phyloP scores from a whole-genome alignment of 768 basidiomycete species.

The Leccinum subgranulosum region DNA sequence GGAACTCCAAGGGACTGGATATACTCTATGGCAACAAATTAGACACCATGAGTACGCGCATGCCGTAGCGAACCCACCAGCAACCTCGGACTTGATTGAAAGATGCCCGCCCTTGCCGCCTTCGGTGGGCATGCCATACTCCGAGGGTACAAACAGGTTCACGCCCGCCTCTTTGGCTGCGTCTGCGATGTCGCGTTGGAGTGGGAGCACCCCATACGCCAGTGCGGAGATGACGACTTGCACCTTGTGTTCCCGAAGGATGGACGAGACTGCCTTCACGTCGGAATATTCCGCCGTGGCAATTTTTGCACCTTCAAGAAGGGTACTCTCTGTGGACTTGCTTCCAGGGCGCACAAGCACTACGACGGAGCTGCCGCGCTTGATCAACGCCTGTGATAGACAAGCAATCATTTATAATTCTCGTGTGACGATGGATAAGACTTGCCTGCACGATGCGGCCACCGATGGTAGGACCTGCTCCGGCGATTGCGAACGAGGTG shows the following conservation, averaged over 20 bases:
- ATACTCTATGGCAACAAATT: constrained; percentile 19
- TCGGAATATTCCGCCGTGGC: constrained; percentile 29
- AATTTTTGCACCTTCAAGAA: constrained; percentile 26
- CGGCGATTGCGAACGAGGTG: constrained; percentile 36
- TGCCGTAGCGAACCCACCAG: constrained; percentile 14
- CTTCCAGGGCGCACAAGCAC: constrained; percentile 25
- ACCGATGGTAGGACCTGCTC: constrained; percentile 36
- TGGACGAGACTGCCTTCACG: constrained; percentile 21
- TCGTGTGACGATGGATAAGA: not conserved
- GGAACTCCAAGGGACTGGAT: constrained; percentile 30
- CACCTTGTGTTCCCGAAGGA: constrained; percentile 31
- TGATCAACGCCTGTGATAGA: constrained; percentile 20
- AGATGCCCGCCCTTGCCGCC: constrained; percentile 28
- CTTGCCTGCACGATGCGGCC: constrained; percentile 30
- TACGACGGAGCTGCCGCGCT: constrained; percentile 23
- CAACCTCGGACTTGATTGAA: constrained; percentile 28
- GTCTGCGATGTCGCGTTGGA: constrained; percentile 29
- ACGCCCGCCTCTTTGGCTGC: constrained; percentile 37
- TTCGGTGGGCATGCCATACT: constrained; percentile 35
- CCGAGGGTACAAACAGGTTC: constrained; percentile 38
- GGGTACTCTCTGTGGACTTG: constrained; percentile 13
- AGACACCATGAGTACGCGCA: not conserved
- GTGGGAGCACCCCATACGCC: constrained; percentile 24
- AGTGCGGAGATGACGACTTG: constrained; percentile 36
- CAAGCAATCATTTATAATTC: not conserved